Percentiles rank a stretch among this genome's conserved stretches.
Evolutionary conservation across 2,329 filamentous ascomycete genomes (phyloP).

Genomic region (Parastagonospora avenae): DNA sequence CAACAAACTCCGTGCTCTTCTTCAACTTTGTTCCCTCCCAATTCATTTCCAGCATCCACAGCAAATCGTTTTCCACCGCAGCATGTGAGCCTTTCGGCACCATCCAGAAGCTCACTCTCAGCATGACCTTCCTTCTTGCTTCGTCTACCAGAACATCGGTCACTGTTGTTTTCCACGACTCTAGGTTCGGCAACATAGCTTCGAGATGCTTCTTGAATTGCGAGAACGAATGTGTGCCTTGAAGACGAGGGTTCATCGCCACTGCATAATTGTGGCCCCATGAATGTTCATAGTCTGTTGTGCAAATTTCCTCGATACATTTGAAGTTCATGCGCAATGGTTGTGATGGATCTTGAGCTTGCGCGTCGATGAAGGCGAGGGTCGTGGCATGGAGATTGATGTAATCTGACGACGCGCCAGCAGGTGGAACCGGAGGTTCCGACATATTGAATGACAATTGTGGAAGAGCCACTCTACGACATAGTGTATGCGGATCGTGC

Average conservation of each 20-base stretch:
- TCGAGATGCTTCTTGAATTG: conserved; percentile 28
- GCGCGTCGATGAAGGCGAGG: conserved; percentile 19
- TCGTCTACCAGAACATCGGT: conserved; percentile 35
- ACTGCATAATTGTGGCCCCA: conserved; percentile 41
- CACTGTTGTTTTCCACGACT: conserved; percentile 27
- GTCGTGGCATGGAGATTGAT: conserved; percentile 18
- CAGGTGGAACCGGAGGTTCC: not conserved
- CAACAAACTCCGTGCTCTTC: conserved; percentile 40
- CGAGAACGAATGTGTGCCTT: conserved; percentile 16
- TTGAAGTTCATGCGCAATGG: conserved; percentile 17
- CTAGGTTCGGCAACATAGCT: conserved; percentile 24
- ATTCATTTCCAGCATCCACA: conserved; percentile 40
- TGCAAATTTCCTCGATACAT: conserved; percentile 20
- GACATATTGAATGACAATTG: not conserved
- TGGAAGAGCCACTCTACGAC: too few species aligned
- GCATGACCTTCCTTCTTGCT: conserved; percentile 20
- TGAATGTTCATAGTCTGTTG: conserved; percentile 23
- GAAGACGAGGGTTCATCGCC: conserved; percentile 21
- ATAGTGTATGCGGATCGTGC: too few species aligned
- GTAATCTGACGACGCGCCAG: conserved; percentile 11
- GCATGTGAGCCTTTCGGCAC: conserved; percentile 14
- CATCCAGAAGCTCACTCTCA: conserved; percentile 35
- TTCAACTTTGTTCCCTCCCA: conserved; percentile 21
- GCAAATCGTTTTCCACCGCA: conserved; percentile 36
- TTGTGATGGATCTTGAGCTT: conserved; percentile 3